A percentile compares a stretch with the other conserved stretches of the same genome.
These are phyloP conservation scores for Psophocarpus tetragonolobus DNA, from an alignment of 306 rosid species.

Conservation along the genomic window DNA sequence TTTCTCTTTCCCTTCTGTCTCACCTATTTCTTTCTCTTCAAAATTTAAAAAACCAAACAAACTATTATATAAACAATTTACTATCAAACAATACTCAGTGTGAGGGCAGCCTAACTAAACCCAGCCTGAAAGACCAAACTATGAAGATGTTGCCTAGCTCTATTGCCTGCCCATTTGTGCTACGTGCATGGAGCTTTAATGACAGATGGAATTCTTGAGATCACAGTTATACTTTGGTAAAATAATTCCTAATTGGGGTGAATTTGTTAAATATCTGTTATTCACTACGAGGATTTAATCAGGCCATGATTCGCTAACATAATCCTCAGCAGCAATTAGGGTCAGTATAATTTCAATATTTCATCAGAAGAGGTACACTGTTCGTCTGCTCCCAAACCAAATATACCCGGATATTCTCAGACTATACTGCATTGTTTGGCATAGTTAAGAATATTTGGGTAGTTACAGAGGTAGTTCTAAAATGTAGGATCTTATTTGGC, in stretches of 20 bases:
- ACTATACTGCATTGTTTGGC: not conserved
- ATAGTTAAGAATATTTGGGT: not conserved
- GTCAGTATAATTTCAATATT: not conserved
- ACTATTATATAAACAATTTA: not conserved
- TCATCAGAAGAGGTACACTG: too few relatives aligned
- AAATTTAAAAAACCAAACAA: too few relatives aligned
- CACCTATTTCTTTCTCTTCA: too few relatives aligned
- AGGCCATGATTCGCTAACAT: not conserved
- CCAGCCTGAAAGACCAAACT: not conserved
- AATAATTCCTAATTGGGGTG: not conserved
- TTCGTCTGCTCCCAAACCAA: too few relatives aligned
- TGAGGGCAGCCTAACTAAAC: not conserved
- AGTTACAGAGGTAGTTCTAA: not conserved
- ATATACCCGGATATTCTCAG: not conserved
- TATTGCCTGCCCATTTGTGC: not conserved
- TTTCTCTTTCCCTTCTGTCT: too few relatives aligned
- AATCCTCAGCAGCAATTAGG: not conserved
- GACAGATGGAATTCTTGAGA: not conserved
- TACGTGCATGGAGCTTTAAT: not conserved
- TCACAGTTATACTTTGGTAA: not conserved
- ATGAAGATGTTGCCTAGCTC: not conserved
- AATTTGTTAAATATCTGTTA: not conserved
- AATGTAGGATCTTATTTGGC: not conserved
- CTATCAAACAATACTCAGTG: not conserved
- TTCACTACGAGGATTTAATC: not conserved